Percentiles rank a stretch among this genome's conserved stretches.
Evolutionary conservation across 2,329 filamentous ascomycete species (phyloP).

Genomic region (Talaromyces atroroseus): DNA sequence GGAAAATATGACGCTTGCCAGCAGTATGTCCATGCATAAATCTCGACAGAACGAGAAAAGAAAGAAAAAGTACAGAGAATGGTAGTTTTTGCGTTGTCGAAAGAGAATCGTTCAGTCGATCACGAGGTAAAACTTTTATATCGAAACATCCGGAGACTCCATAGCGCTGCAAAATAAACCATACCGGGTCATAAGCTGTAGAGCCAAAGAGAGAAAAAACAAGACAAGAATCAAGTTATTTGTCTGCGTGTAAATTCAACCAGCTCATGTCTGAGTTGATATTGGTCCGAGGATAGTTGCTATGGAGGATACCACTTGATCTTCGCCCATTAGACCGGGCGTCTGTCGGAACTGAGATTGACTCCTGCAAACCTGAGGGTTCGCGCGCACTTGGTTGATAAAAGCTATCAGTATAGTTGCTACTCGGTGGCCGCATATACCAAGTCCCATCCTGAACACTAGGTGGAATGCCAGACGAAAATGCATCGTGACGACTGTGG

Average conservation of each 20-base stretch:
- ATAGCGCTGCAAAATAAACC: not conserved
- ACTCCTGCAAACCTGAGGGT: conserved; percentile 15
- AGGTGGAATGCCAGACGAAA: conserved; percentile 24
- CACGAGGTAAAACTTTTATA: not conserved
- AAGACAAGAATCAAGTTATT: not conserved
- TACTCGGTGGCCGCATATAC: conserved; percentile 24
- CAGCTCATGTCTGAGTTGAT: conserved; percentile 41
- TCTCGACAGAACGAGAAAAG: not conserved
- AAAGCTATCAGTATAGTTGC: conserved; percentile 37
- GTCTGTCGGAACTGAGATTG: conserved; percentile 14
- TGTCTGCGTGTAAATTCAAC: conserved; percentile 30
- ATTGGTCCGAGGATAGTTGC: conserved; percentile 18
- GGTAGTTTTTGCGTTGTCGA: not conserved
- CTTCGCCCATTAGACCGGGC: conserved; percentile 18
- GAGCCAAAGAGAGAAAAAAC: not conserved
- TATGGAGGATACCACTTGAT: conserved; percentile 31
- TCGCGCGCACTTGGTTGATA: conserved; percentile 25
- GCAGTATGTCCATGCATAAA: not conserved
- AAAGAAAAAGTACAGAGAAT: not conserved
- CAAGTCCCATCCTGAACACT: conserved; percentile 23
- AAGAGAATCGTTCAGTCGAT: not conserved
- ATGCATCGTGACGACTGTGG: conserved; percentile 22
- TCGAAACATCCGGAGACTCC: not conserved
- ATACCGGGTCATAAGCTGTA: not conserved
- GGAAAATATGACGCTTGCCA: not conserved